These are phyloP conservation scores for Pseudocercospora fijiensis DNA, from an alignment of 2,329 filamentous ascomycete genomes.

Conservation along the genomic window DNA sequence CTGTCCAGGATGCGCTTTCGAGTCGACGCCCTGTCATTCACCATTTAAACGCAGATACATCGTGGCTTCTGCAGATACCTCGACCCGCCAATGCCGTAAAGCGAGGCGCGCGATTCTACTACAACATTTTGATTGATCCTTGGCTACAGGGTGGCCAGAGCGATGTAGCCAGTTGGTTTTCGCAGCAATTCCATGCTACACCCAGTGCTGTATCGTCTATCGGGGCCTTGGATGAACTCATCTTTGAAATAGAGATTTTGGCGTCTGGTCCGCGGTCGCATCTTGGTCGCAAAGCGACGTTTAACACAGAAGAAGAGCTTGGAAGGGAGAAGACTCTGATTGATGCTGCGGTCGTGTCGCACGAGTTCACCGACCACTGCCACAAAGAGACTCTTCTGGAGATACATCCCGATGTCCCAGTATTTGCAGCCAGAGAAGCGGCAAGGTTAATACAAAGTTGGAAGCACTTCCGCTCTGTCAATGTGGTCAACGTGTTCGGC, in stretches of 20 bases:
- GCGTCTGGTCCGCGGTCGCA: constrained; percentile 33
- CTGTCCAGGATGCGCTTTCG: constrained; percentile 42
- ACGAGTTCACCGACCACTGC: constrained; percentile 70
- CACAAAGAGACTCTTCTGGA: constrained; percentile 61
- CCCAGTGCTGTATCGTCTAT: constrained; percentile 57
- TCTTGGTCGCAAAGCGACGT: constrained; percentile 17
- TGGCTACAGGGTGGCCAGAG: constrained; percentile 64
- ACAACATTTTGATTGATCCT: constrained; percentile 65
- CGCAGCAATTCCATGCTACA: constrained; percentile 62
- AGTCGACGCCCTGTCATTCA: constrained; percentile 56
- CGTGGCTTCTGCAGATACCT: constrained; percentile 66
- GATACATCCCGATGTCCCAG: constrained; percentile 54
- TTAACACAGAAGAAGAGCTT: constrained; percentile 14
- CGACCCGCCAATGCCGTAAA: constrained; percentile 48
- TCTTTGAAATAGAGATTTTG: constrained; percentile 52
- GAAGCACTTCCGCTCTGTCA: constrained; percentile 59
- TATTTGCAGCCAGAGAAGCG: constrained; percentile 61
- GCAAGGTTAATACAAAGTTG: constrained; percentile 57
- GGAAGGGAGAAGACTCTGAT: constrained; percentile 43
- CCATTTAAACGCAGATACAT: constrained; percentile 66
- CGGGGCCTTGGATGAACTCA: constrained; percentile 54
- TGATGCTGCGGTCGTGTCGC: constrained; percentile 60
- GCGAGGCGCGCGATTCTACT: constrained; percentile 53
- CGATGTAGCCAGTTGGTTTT: constrained; percentile 65
- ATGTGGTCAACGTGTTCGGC: constrained; percentile 51